Conservation (phyloP, 441 rosid species). For the Populus hybrid region DNA sequence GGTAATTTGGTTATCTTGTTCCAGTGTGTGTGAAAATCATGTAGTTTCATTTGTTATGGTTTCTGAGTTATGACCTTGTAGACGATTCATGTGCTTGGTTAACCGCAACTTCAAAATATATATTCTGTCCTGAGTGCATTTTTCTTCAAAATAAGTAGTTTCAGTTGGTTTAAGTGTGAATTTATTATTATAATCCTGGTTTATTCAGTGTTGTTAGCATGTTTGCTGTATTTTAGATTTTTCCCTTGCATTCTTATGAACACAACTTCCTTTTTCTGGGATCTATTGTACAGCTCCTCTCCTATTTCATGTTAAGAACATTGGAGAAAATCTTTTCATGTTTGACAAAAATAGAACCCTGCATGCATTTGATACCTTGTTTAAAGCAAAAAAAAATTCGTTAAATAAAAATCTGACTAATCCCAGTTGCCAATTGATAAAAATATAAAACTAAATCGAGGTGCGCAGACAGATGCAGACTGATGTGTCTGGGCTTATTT, state of each 20-base stretch:
- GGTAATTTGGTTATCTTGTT: neutral
- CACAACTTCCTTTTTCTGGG: neutral
- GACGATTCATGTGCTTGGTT: neutral
- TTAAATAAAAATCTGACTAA: neutral
- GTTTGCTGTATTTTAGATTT: neutral
- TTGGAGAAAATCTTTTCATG: neutral
- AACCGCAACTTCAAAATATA: neutral
- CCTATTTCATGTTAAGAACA: neutral
- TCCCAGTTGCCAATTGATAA: neutral
- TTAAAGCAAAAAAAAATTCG: constrained; percentile 9
- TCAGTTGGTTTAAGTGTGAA: constrained; percentile 1
- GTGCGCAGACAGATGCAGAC: too few species aligned
- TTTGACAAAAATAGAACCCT: neutral
- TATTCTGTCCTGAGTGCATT: neutral
- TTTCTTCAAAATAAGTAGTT: too few species aligned
- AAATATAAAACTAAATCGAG: too few species aligned
- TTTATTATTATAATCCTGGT: neutral
- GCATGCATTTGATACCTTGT: neutral
- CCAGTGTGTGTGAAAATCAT: too few species aligned
- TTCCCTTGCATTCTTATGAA: constrained; percentile 3
- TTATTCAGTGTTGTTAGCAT: neutral
- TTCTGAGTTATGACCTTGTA: neutral
- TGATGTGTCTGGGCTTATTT: too few species aligned
- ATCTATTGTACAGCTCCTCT: neutral
- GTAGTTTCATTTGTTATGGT: too few species aligned